Evolutionary conservation across 2,329 filamentous ascomycete genomes (phyloP), one percentile per base, ranked within the genome.

Genomic region (Apiospora kogelbergensis): DNA sequence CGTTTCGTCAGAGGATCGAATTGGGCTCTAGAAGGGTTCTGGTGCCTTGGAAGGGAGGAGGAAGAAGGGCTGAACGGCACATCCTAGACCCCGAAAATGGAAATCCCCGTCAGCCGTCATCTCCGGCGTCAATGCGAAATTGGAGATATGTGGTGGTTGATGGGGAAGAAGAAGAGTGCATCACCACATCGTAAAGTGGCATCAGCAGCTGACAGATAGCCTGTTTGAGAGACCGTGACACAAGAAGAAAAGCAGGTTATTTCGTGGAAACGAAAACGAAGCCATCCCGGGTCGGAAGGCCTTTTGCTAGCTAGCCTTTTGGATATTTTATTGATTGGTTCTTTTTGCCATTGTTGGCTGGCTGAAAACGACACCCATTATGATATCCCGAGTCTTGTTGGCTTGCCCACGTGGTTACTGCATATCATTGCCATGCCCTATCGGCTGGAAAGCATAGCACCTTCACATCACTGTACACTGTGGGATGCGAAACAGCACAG

Each of bases 41-140:
- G 37, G 42, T 42, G 42, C 24, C 37, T 44, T 44, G 37, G 63
- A 45, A 65, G 24, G 30, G 42, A 15, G n/a, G 26, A 26, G 37
- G 63, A 45, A 65, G 24, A 5, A 42, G 63, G 45, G 44, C 42
- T 65, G 63, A 37, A 63, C 37, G 26, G 26, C 57, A 45, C 63
- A 42, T 37, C 63, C 64, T 24, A 37, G 67, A 60, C 66, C 13
- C 40, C 37, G 33, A 40, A 41, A 41, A 65, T 46, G 63, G n/a
- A 40, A 9, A 17, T 3, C 70, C 63, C 71, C 69, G 68, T 72
- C 68, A 66, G 71, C 68, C 71, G 72, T 74, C 73, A 74, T 74
- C 73, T 74, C 73, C 73, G 73, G 71, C 67, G 67, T 74, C 69
- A 73, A 74, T 74, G 73, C 73, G 71, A 72, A 67, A 73, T 70